Percentiles rank a stretch among this genome's conserved stretches.
phyloP scores from a whole-genome alignment of 164 flowering plant species.

The Protea cynaroides region DNA sequence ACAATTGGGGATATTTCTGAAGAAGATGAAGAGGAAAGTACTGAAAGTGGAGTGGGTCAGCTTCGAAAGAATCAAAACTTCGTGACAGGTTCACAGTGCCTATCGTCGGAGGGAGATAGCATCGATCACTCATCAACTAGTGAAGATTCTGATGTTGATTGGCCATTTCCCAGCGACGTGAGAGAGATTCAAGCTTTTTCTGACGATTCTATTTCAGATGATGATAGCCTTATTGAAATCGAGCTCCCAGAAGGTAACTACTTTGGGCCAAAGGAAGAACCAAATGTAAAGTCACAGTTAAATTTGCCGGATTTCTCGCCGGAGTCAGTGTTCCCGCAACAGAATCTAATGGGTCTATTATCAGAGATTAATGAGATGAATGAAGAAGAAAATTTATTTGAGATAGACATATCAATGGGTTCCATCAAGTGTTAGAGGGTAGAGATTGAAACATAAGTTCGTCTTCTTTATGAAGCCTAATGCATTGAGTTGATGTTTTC shows the following conservation, averaged over 20 bases:
- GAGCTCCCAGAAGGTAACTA: slow-evolving; percentile 62
- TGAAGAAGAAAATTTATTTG: slow-evolving; percentile 60
- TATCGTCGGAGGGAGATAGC: slow-evolving; percentile 36
- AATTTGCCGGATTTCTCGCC: slow-evolving; percentile 24
- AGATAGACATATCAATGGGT: slow-evolving; percentile 59
- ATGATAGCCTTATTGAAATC: slow-evolving; percentile 84
- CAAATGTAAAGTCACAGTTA: slow-evolving; percentile 14
- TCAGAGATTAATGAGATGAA: slow-evolving; percentile 55
- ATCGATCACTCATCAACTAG: slow-evolving; percentile 33
- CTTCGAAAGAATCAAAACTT: slow-evolving; percentile 21
- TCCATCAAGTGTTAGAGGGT: slow-evolving; percentile 43
- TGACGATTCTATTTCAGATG: slow-evolving; percentile 76
- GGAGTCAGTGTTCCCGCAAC: slow-evolving; percentile 29
- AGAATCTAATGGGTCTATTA: slow-evolving; percentile 42
- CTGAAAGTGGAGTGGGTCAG: slow-evolving; percentile 16
- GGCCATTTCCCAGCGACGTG: slow-evolving; percentile 26
- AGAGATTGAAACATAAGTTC: slow-evolving; percentile 30
- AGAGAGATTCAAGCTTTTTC: slow-evolving; percentile 30
- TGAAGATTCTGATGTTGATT: slow-evolving; percentile 45
- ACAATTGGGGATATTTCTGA: slow-evolving; percentile 1
- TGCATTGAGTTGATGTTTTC: background rate
- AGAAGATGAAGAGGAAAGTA: slow-evolving; percentile 9
- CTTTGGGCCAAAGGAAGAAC: slow-evolving; percentile 24
- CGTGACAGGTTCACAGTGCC: slow-evolving; percentile 17
- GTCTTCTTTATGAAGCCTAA: background rate